Base-by-base conservation (phyloP, 257 asterid genomes). In the Solanum sejunctum region DNA sequence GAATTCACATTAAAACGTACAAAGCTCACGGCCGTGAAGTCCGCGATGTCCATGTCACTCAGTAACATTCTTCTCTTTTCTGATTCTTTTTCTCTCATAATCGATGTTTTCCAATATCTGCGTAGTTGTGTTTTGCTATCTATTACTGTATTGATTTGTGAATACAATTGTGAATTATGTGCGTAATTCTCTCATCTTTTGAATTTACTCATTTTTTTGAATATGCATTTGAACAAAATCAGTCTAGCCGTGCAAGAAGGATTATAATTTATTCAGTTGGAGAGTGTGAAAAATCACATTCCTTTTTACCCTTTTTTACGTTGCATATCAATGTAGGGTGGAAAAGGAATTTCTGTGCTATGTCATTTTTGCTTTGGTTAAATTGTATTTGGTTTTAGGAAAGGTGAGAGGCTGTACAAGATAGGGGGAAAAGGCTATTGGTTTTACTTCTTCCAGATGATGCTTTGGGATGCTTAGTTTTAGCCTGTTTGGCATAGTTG, bases 21-120 rank as follows among this genome's bases (percentile, higher is more conserved):
- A 93, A 94, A 87, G 91, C 98, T 20, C 98, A 96, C 86, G 99
- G 97, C 88, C 98, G 98, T 61, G 98, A 93, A 89, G 98, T 96
- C 80, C 98, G 98, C 26, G 98, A 96, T 58, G 98, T 96, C 84
- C 98, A 96, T 39, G 98, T 96, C 66, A 89, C 97, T 43, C 12
- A 87, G 98, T 94, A 92, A 80, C 21, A 20, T 13, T 66, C 52
- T 47, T 67, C 17, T 60, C n/a, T 61, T 67, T 13, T 17, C 8
- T 3, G 49, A 20, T 43, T 47, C 23, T 41, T 58, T 23, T 80
- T 58, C 45, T 8, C 52, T 82, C 70, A 47, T 21, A 49, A 66
- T 36, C 41, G 6, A 0, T 11, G 43, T 39, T 45, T 79, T 43
- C 54, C 2, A 1, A 2, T 20, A 28, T 82, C 70, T 20, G 13